Percentiles rank a stretch among this genome's conserved stretches.
Conservation (phyloP, 441 rosid species). For the Capsella rubella region DNA sequence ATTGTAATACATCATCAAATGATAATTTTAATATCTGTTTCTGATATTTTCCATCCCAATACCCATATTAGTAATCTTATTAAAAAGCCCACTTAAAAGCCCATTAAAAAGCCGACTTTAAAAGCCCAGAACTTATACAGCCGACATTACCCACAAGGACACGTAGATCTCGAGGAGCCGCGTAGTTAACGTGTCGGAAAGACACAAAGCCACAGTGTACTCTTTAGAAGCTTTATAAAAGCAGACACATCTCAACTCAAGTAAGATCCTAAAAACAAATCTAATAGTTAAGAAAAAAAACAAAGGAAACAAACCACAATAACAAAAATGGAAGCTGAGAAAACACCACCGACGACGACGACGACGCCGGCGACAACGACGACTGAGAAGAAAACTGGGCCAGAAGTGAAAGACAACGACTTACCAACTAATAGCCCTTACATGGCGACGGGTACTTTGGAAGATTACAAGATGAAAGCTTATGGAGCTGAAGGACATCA, state of each 20-base stretch:
- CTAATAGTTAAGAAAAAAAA: neutral
- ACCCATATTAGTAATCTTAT: too few relatives aligned
- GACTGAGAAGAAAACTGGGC: conserved; percentile 2
- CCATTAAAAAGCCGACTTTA: neutral
- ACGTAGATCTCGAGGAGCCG: conserved; percentile 37
- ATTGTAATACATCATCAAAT: too few relatives aligned
- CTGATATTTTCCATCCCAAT: too few relatives aligned
- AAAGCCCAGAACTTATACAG: conserved; percentile 9
- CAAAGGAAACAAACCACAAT: neutral
- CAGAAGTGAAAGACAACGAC: conserved; percentile 12
- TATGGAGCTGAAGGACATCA: conserved; percentile 43
- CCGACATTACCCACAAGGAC: conserved; percentile 31
- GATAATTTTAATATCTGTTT: too few relatives aligned
- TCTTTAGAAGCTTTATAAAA: neutral
- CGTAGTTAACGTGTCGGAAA: conserved; percentile 28
- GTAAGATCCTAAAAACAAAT: neutral
- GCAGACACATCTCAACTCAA: conserved; percentile 4
- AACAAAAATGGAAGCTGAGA: conserved; percentile 11
- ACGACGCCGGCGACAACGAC: neutral
- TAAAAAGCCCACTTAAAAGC: neutral
- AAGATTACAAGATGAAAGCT: conserved; percentile 44
- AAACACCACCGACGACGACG: conserved; percentile 15
- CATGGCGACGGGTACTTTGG: conserved; percentile 24
- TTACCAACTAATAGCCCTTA: conserved; percentile 32
- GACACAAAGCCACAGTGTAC: neutral